Conservation (phyloP, 2,329 filamentous ascomycete genomes). For the Fusarium cyanostomum region DNA sequence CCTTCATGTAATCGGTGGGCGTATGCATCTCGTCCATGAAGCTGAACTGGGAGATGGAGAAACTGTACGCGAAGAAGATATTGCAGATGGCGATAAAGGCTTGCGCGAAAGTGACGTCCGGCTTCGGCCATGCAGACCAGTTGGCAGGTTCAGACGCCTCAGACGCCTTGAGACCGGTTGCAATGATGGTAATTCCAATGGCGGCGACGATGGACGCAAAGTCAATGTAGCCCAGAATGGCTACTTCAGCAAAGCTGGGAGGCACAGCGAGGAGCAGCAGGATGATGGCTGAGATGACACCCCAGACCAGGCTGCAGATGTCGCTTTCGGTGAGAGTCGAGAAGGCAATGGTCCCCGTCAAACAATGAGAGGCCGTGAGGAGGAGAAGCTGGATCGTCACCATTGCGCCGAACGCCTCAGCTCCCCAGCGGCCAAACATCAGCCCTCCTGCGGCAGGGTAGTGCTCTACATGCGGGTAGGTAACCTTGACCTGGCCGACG, state of each 20-base stretch:
- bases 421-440: conserved; percentile 64
- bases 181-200: conserved; percentile 71
- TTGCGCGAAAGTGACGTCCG: conserved; percentile 55
- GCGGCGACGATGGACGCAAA: conserved; percentile 54
- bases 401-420: conserved; percentile 65
- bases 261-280: conserved; percentile 53
- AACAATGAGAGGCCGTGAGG: conserved; percentile 72
- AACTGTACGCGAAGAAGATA: conserved; percentile 73
- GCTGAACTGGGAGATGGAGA: conserved; percentile 55
- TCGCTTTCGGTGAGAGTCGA: conserved; percentile 66
- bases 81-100: conserved; percentile 69
- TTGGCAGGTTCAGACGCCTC: conserved; percentile 25
- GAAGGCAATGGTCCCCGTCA: conserved; percentile 73
- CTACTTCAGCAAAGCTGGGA: conserved; percentile 50
- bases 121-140: conserved; percentile 52
- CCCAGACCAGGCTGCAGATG: conserved; percentile 52
- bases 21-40: conserved; percentile 59
- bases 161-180: conserved; percentile 58
- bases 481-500: conserved; percentile 54
- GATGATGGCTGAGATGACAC: conserved; percentile 51
- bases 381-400: conserved; percentile 70
- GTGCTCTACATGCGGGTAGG: conserved; percentile 63
- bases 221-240: conserved; percentile 40
- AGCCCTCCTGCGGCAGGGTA: conserved; percentile 72
- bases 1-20: conserved; percentile 53